Percentiles rank a stretch among this genome's conserved stretches.
Evolutionary conservation across 1,284 basidiomycete genomes (phyloP).

Genomic region (Trametes versicolor): DNA sequence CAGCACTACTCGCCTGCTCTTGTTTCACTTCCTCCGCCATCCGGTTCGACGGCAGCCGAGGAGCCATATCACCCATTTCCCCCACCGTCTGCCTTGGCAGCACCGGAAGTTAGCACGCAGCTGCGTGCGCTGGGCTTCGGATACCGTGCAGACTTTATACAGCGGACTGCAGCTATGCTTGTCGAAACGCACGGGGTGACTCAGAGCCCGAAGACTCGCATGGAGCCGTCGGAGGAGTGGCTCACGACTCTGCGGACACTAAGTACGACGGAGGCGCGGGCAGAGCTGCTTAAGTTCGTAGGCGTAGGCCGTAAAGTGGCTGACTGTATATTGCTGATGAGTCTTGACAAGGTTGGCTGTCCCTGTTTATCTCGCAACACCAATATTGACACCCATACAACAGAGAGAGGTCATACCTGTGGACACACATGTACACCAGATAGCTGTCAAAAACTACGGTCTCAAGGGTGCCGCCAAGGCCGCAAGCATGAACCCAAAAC

Average conservation of each 20-base stretch:
- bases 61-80: constrained; percentile 88
- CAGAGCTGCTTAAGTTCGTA: constrained; percentile 81
- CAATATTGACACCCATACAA: neutral
- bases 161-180: constrained; percentile 84
- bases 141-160: constrained; percentile 93
- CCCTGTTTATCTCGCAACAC: neutral
- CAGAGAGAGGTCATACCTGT: constrained; percentile 89
- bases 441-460: constrained; percentile 86
- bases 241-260: constrained; percentile 64
- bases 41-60: constrained; percentile 1
- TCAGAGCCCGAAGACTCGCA: constrained; percentile 30
- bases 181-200: constrained; percentile 60
- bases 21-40: constrained; percentile 57
- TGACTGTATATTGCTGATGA: constrained; percentile 96
- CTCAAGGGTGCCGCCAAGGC: constrained; percentile 61
- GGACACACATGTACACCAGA: constrained; percentile 92
- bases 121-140: constrained; percentile 93
- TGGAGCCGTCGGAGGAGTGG: constrained; percentile 67
- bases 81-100: constrained; percentile 72
- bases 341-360: constrained; percentile 82
- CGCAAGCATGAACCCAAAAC: constrained; percentile 72
- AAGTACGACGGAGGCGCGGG: constrained; percentile 70
- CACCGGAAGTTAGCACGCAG: constrained; percentile 65
- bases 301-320: constrained; percentile 97
- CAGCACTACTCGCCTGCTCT: constrained; percentile 76